Evolutionary conservation across 495 filamentous ascomycete species (phyloP), one percentile per base, ranked within the genome.

Genomic region (Xylaria bambusicola): DNA sequence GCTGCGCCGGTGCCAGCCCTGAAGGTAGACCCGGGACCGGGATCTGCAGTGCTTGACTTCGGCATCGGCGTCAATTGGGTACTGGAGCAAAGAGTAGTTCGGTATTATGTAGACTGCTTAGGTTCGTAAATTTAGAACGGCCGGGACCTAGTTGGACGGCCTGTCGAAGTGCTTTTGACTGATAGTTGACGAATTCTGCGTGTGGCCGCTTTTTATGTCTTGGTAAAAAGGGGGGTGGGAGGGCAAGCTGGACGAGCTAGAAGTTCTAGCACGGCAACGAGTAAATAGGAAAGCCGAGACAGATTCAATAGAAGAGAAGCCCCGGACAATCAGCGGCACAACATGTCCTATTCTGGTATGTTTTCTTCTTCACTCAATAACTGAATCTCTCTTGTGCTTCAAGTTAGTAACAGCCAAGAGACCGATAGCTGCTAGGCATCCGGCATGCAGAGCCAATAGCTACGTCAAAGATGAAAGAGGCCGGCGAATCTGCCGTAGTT

Each of bases 1-100:
- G 52, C 21, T 26, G 54, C 45, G 35, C 42, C 55, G 1, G 38
- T 54, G 38, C 15, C 52, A 21, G 40, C 12, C 26, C 52, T 13
- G 17, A 24, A 31, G 9, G 27, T 18, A 35, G 56, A 58, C 23
- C 56, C 48, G 18, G 12, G 56, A 18, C 27, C 38, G 33, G 27
- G 18, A 20, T 24, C 36, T 38, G 48, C 12, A 27, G 17, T 18
- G 21, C 44, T 17, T 8, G 23, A 1, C n/a, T n/a, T n/a, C n/a
- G n/a, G n/a, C n/a, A n/a, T n/a, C n/a, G n/a, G n/a, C n/a, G n/a
- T n/a, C n/a, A n/a, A n/a, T n/a, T n/a, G n/a, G n/a, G n/a, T n/a
- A n/a, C n/a, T n/a, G n/a, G n/a, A n/a, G n/a, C n/a, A n/a, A n/a
- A n/a, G n/a, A n/a, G n/a, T n/a, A n/a, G n/a, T n/a, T n/a, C n/a